These are phyloP conservation scores for Trametes villosa DNA, from an alignment of 768 basidiomycete species.

Conservation along the genomic window DNA sequence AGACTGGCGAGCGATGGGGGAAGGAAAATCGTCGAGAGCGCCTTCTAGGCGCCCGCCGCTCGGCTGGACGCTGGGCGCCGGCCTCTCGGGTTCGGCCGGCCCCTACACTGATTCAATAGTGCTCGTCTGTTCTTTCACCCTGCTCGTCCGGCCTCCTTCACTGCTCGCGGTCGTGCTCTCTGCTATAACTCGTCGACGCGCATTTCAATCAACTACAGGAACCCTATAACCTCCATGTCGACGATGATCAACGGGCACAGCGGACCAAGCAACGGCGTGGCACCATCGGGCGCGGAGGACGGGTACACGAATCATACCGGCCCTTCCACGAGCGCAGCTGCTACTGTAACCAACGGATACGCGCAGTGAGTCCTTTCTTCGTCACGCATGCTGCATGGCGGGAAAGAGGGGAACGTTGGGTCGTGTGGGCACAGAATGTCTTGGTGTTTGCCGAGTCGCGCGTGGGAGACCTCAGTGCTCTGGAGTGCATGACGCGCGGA, in stretches of 20 bases:
- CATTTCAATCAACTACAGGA: neutral
- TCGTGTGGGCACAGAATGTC: neutral
- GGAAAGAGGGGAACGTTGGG: neutral
- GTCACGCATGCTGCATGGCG: neutral
- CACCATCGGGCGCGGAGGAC: constrained; percentile 25
- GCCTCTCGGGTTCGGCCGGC: too few relatives aligned
- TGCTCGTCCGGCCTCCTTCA: constrained; percentile 10
- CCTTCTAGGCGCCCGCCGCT: too few relatives aligned
- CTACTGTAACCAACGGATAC: constrained; percentile 51
- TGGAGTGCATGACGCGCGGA: too few relatives aligned
- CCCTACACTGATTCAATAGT: too few relatives aligned
- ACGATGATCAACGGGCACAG: constrained; percentile 53
- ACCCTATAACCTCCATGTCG: constrained; percentile 2
- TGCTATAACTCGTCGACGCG: neutral
- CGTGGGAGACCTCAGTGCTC: too few relatives aligned
- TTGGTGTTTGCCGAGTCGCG: neutral
- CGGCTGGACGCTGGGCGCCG: too few relatives aligned
- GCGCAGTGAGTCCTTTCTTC: constrained; percentile 50
- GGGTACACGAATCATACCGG: constrained; percentile 38
- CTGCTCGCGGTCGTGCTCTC: neutral
- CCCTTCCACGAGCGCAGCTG: constrained; percentile 35
- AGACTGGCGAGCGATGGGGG: too few relatives aligned
- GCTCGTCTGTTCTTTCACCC: constrained; percentile 13
- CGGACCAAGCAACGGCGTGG: constrained; percentile 51
- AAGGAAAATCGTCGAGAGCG: too few relatives aligned